Evolutionary conservation across 78 protist genomes (phyloP).

Genomic region (Dictyostelium purpureum): DNA sequence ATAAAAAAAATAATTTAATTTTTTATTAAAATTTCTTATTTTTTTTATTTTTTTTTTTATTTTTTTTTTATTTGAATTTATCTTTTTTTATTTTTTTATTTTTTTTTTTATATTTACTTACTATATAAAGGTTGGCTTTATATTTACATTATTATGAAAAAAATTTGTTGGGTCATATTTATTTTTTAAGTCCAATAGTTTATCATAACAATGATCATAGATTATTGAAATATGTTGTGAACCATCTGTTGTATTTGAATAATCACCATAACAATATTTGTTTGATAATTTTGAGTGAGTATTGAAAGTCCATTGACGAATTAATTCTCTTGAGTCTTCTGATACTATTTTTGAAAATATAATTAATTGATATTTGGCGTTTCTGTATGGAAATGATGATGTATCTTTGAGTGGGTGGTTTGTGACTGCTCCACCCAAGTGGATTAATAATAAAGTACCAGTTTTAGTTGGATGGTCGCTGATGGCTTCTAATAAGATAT

Average conservation of each 20-base stretch:
- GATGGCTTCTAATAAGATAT: not conserved
- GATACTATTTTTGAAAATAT: not conserved
- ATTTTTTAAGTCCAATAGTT: not conserved
- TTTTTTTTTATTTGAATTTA: no score
- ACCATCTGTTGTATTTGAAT: not conserved
- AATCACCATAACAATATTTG: not conserved
- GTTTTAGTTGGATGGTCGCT: not conserved
- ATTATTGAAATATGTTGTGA: not conserved
- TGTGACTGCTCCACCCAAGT: not conserved
- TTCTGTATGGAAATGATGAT: not conserved
- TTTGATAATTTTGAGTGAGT: not conserved
- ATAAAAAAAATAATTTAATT: no score
- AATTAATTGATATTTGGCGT: not conserved
- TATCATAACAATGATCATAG: not conserved
- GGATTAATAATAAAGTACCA: not conserved
- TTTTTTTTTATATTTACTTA: no score
- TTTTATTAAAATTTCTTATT: no score
- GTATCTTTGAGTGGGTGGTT: not conserved
- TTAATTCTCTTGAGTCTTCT: not conserved
- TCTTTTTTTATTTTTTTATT: no score
- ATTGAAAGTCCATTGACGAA: not conserved
- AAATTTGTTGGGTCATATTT: not conserved
- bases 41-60: no score
- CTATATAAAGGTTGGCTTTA: not conserved
- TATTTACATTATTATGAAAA: not conserved